Percentiles rank a stretch among this genome's conserved stretches.
phyloP scores from a whole-genome alignment of 2,329 filamentous ascomycete species.

The Fusarium tupiense region DNA sequence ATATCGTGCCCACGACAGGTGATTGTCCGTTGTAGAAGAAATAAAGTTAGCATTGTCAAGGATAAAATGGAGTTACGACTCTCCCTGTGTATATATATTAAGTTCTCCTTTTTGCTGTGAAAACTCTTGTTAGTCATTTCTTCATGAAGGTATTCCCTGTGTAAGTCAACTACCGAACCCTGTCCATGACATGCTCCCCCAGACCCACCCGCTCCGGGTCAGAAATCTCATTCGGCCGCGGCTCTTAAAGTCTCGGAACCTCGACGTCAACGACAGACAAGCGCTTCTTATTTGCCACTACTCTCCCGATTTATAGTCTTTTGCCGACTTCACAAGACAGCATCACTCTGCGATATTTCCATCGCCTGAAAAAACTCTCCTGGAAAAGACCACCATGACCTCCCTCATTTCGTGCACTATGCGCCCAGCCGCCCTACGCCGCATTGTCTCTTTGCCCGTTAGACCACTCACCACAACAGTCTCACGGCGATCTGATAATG shows the following conservation, averaged over 20 bases:
- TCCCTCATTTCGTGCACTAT: conserved; percentile 38
- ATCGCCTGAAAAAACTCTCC: neutral
- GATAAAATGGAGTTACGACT: conserved; percentile 19
- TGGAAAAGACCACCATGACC: conserved; percentile 22
- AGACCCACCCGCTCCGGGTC: conserved; percentile 34
- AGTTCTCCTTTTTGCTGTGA: neutral
- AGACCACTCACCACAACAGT: conserved; percentile 38
- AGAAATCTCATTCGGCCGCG: conserved; percentile 37
- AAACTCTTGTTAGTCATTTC: neutral
- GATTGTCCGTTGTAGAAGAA: neutral
- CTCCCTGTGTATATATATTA: neutral
- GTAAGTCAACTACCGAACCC: conserved; percentile 1
- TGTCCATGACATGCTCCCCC: conserved; percentile 16
- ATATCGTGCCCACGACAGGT: neutral
- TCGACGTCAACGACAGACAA: conserved; percentile 31
- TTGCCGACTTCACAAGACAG: neutral
- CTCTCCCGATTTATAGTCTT: neutral
- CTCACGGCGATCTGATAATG: conserved; percentile 29
- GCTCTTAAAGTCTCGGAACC: conserved; percentile 27
- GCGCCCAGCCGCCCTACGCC: conserved; percentile 30
- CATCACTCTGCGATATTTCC: neutral
- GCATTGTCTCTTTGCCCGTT: conserved; percentile 29
- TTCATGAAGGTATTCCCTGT: neutral
- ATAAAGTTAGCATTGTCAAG: neutral
- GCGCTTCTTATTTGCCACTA: conserved; percentile 11